Percentiles rank a stretch among this genome's conserved stretches.
Evolutionary conservation across 2,329 filamentous ascomycete species (phyloP).

Genomic region (Stachybotrys echinatus): DNA sequence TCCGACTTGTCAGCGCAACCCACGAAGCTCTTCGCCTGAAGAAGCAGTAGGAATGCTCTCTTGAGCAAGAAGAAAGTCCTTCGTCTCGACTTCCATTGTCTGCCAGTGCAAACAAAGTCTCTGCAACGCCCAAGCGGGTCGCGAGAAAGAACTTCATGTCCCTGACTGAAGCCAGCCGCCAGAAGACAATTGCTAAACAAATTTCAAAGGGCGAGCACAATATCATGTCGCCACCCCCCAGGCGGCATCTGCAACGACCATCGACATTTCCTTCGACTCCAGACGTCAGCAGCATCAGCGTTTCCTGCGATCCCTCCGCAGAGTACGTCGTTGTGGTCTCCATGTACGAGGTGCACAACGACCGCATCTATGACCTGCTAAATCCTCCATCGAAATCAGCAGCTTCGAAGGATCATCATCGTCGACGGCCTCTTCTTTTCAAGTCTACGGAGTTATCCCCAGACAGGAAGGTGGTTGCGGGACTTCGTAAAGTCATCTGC

Average conservation of each 20-base stretch:
- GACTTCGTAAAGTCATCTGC: slow-evolving; percentile 85
- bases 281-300: slow-evolving; percentile 64
- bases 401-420: slow-evolving; percentile 60
- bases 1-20: slow-evolving; percentile 35
- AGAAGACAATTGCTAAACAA: slow-evolving; percentile 44
- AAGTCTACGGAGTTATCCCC: slow-evolving; percentile 85
- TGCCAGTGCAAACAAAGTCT: slow-evolving; percentile 20
- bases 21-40: slow-evolving; percentile 15
- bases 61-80: slow-evolving; percentile 10
- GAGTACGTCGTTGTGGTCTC: slow-evolving; percentile 88
- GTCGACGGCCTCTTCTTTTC: slow-evolving; percentile 80
- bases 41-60: slow-evolving; percentile 23
- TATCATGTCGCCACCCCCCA: slow-evolving; percentile 41
- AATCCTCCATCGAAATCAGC: slow-evolving; percentile 56
- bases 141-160: slow-evolving; percentile 30
- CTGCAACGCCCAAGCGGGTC: slow-evolving; percentile 27
- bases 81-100: slow-evolving; percentile 9
- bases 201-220: slow-evolving; percentile 45
- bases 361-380: slow-evolving; percentile 91
- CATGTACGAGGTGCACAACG: slow-evolving; percentile 99
- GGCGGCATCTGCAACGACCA: slow-evolving; percentile 61
- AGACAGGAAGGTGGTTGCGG: slow-evolving; percentile 91
- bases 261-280: slow-evolving; percentile 70
- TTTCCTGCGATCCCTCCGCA: slow-evolving; percentile 54
- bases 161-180: slow-evolving; percentile 38